Conservation (phyloP, 768 basidiomycete species). For the Pulveroboletus sp. region DNA sequence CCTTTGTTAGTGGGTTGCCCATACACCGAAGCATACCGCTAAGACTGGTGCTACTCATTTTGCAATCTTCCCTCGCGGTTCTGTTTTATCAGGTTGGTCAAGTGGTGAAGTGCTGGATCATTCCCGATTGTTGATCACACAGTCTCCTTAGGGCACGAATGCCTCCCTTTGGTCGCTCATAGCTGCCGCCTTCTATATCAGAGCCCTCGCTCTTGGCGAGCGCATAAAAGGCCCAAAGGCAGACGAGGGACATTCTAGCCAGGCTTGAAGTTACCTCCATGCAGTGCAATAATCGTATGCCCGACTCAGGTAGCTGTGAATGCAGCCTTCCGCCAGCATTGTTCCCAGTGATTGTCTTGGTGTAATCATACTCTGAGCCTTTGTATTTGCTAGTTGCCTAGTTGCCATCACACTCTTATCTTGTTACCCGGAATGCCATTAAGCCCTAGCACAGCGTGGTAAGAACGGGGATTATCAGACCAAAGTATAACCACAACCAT, state of each 20-base stretch:
- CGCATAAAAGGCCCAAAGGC: constrained; percentile 59
- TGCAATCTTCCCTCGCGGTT: constrained; percentile 58
- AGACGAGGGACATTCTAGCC: constrained; percentile 54
- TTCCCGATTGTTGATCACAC: neutral
- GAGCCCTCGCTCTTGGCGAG: constrained; percentile 66
- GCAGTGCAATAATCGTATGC: neutral
- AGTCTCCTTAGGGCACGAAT: constrained; percentile 66
- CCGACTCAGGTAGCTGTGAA: neutral
- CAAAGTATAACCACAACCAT: neutral
- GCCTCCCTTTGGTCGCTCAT: constrained; percentile 76
- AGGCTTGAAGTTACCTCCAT: constrained; percentile 39
- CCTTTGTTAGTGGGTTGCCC: constrained; percentile 47
- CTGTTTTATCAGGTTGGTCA: constrained; percentile 73
- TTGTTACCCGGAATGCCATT: too few relatives aligned
- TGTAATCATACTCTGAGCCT: neutral
- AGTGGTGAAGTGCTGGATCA: neutral
- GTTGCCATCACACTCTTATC: neutral
- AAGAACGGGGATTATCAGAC: too few relatives aligned
- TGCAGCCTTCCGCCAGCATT: neutral
- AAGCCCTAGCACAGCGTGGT: too few relatives aligned
- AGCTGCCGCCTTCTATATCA: constrained; percentile 60
- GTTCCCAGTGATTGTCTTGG: neutral
- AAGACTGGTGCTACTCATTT: constrained; percentile 56
- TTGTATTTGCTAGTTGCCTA: neutral
- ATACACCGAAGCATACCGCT: constrained; percentile 64